Evolutionary conservation across 2,329 filamentous ascomycete species (phyloP).

Genomic region (Penicillium sclerotigenum): DNA sequence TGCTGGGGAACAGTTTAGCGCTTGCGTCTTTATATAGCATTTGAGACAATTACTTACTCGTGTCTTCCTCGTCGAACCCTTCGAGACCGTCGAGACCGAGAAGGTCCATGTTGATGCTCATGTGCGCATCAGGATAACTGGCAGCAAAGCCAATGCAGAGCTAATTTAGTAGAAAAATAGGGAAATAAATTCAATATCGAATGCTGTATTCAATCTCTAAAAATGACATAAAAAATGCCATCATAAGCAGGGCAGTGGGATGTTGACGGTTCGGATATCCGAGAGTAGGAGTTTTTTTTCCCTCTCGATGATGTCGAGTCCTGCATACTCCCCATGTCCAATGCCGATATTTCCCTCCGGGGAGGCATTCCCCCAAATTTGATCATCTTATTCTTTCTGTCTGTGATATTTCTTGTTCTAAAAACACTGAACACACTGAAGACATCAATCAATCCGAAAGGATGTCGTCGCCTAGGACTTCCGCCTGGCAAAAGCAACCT

Average conservation of each 20-base stretch:
- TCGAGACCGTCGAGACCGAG: conserved; percentile 27
- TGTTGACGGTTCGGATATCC: conserved; percentile 1
- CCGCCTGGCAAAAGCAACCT: conserved; percentile 50
- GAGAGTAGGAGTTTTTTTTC: neutral
- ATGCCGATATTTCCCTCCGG: neutral
- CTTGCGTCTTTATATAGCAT: neutral
- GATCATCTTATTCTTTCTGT: conserved; percentile 6
- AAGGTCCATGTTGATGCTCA: conserved; percentile 30
- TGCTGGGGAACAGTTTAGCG: conserved; percentile 18
- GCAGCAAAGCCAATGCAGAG: neutral
- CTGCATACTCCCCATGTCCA: neutral
- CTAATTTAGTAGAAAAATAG: neutral
- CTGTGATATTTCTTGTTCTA: conserved; percentile 3
- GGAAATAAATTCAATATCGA: neutral
- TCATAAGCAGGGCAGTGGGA: neutral
- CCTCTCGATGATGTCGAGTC: neutral
- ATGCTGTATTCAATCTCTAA: neutral
- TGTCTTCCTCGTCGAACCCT: conserved; percentile 21
- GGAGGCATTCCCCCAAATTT: neutral
- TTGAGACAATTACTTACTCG: conserved; percentile 24
- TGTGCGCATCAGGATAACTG: conserved; percentile 12
- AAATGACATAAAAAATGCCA: neutral
- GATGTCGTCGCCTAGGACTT: conserved; percentile 54
- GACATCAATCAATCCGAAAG: conserved; percentile 33
- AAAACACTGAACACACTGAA: conserved; percentile 2